A percentile compares a stretch with the other conserved stretches of the same genome.
phyloP scores from a whole-genome alignment of 805 yeast species.

The Ogataea angusta region DNA sequence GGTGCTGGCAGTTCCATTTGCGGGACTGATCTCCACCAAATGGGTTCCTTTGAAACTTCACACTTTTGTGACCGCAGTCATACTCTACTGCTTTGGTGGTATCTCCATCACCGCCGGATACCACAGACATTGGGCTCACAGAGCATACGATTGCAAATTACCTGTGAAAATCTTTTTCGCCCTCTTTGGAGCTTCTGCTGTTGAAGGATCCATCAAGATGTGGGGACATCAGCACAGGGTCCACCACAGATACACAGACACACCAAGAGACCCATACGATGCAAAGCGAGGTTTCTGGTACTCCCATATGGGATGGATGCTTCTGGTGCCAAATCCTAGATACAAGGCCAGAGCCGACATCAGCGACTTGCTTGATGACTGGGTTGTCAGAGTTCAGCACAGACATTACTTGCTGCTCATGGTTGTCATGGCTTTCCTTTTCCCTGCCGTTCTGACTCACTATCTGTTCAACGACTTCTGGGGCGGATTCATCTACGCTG shows the following conservation, averaged over 20 bases:
- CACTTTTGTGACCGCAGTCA: slow-evolving; percentile 45
- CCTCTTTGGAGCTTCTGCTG: slow-evolving; percentile 76
- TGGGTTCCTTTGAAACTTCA: slow-evolving; percentile 47
- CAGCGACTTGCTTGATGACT: slow-evolving; percentile 71
- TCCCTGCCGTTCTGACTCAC: slow-evolving; percentile 61
- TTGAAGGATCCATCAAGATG: slow-evolving; percentile 86
- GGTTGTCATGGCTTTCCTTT: slow-evolving; percentile 55
- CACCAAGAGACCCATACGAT: slow-evolving; percentile 79
- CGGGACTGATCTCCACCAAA: slow-evolving; percentile 47
- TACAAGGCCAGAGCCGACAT: slow-evolving; percentile 80
- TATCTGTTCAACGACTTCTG: slow-evolving; percentile 54
- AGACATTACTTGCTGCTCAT: slow-evolving; percentile 67
- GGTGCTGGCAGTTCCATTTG: slow-evolving; percentile 57
- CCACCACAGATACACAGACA: slow-evolving; percentile 85
- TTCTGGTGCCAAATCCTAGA: slow-evolving; percentile 75
- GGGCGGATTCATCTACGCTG: slow-evolving; percentile 78
- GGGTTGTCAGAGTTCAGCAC: slow-evolving; percentile 79
- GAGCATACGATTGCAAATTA: slow-evolving; percentile 60
- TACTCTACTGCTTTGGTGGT: slow-evolving; percentile 60
- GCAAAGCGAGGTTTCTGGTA: slow-evolving; percentile 83
- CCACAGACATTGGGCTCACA: slow-evolving; percentile 78
- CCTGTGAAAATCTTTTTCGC: slow-evolving; percentile 67
- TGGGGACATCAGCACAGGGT: slow-evolving; percentile 86
- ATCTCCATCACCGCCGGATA: slow-evolving; percentile 81
- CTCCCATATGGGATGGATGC: slow-evolving; percentile 86